phyloP scores from a whole-genome alignment of 371 early-diverging fungal genomes.

The Rhizomucor miehei region DNA sequence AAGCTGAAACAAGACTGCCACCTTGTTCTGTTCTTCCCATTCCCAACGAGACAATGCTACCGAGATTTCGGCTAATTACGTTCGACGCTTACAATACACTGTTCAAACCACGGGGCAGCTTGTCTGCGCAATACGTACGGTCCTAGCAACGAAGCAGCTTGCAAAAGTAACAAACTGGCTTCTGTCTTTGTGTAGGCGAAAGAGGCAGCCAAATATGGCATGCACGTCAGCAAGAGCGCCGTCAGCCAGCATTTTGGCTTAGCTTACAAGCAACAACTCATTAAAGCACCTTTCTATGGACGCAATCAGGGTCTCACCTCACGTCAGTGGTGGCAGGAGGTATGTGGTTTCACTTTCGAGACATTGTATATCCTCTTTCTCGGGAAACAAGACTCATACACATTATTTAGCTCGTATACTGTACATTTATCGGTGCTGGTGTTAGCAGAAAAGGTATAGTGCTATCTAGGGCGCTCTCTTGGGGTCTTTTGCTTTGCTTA shows the following conservation, averaged over 20 bases:
- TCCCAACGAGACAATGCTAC: neutral
- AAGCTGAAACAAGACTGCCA: neutral
- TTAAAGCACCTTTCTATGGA: conserved; percentile 43
- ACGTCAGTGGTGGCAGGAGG: conserved; percentile 44
- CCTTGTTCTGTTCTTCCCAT: neutral
- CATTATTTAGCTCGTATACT: conserved; percentile 26
- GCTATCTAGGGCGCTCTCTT: too few relatives aligned
- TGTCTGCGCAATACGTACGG: conserved; percentile 28
- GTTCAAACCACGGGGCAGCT: conserved; percentile 37
- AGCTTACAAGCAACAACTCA: conserved; percentile 28
- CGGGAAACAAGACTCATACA: neutral
- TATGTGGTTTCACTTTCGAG: conserved; percentile 4
- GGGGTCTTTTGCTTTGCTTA: too few relatives aligned
- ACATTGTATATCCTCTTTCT: neutral
- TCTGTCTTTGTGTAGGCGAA: conserved; percentile 24
- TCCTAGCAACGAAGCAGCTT: neutral
- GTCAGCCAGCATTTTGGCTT: conserved; percentile 33
- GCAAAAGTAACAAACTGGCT: neutral
- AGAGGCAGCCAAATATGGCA: conserved; percentile 34
- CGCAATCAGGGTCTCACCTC: conserved; percentile 29
- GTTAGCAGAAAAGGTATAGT: conserved; percentile 26
- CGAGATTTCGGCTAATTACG: conserved; percentile 29
- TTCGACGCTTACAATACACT: conserved; percentile 49
- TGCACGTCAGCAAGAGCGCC: conserved; percentile 27
- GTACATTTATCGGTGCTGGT: conserved; percentile 35